phyloP scores from a whole-genome alignment of 345 rosid species.

The Sonneratia alba region DNA sequence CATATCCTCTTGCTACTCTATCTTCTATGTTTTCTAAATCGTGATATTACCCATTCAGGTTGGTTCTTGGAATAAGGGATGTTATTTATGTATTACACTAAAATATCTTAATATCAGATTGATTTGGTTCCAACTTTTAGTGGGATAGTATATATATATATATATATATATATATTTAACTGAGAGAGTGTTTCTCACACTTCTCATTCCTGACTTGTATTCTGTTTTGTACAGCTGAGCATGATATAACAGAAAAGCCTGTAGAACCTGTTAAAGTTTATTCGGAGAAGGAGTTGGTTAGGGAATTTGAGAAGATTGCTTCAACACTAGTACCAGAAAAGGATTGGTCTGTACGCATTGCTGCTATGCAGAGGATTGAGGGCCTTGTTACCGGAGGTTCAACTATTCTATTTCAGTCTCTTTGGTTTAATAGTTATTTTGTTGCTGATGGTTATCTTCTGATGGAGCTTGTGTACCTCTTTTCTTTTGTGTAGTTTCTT shows the following conservation, averaged over 20 bases:
- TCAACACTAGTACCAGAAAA: slow-evolving; percentile 87
- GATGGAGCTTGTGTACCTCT: not conserved
- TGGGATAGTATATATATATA: too few species aligned
- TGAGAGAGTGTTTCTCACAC: not conserved
- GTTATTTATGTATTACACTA: not conserved
- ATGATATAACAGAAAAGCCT: slow-evolving; percentile 65
- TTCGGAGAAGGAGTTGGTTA: slow-evolving; percentile 86
- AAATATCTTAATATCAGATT: not conserved
- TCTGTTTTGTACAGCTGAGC: slow-evolving; percentile 49
- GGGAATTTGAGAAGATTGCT: slow-evolving; percentile 90
- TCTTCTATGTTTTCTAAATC: not conserved
- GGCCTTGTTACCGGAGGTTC: slow-evolving; percentile 95
- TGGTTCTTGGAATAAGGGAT: not conserved
- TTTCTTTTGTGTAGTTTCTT: not conserved
- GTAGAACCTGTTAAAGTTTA: slow-evolving; percentile 79
- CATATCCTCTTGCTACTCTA: not conserved
- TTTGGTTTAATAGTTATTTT: not conserved
- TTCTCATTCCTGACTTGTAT: slow-evolving; percentile 7
- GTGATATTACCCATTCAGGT: not conserved
- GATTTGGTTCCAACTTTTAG: not conserved
- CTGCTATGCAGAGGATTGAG: slow-evolving; percentile 97
- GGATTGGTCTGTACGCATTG: slow-evolving; percentile 96
- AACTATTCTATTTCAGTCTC: not conserved
- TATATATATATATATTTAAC: too few species aligned
- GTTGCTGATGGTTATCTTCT: not conserved